Percentiles rank a stretch among this genome's conserved stretches.
Evolutionary conservation across 495 filamentous ascomycete genomes (phyloP).

Genomic region (Evansstolkia leycettana): DNA sequence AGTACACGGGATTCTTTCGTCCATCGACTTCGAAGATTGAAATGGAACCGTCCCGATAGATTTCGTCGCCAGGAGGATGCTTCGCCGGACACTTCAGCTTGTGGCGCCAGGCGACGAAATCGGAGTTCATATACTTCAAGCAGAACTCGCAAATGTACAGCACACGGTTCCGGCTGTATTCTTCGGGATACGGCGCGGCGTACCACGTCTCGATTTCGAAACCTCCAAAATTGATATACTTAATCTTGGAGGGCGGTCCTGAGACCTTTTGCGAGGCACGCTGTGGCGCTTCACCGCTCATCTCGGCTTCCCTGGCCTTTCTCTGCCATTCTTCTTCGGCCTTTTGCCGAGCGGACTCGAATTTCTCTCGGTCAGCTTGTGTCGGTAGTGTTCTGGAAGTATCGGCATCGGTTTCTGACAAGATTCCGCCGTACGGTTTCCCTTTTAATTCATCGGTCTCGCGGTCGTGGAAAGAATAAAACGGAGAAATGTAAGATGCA

Average conservation of each 20-base stretch:
- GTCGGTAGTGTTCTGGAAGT: conserved; percentile 78
- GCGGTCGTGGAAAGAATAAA: conserved; percentile 75
- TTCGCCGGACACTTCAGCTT: conserved; percentile 96
- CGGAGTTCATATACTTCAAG: conserved; percentile 97
- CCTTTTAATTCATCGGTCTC: conserved; percentile 80
- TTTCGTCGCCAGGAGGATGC: conserved; percentile 93
- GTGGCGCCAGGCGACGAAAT: conserved; percentile 94
- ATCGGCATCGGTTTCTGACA: conserved; percentile 80
- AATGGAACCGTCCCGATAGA: conserved; percentile 87
- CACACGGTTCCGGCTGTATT: conserved; percentile 89
- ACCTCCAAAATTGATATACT: conserved; percentile 95
- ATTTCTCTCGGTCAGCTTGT: conserved; percentile 64
- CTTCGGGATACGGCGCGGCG: conserved; percentile 95
- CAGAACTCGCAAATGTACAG: conserved; percentile 99
- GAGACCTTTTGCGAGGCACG: conserved; percentile 55
- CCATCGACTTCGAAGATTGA: conserved; percentile 97
- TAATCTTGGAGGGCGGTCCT: conserved; percentile 86
- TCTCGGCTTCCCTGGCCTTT: conserved; percentile 37
- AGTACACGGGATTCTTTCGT: conserved; percentile 92
- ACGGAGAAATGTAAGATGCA: conserved; percentile 53
- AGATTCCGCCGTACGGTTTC: conserved; percentile 91
- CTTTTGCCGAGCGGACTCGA: conserved; percentile 75
- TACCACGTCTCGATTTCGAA: conserved; percentile 99
- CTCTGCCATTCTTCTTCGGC: conserved; percentile 86
- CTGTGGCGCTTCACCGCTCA: conserved; percentile 32